Evolutionary conservation across 371 early-diverging fungal species (phyloP).

Genomic region (Mucor piriformis): DNA sequence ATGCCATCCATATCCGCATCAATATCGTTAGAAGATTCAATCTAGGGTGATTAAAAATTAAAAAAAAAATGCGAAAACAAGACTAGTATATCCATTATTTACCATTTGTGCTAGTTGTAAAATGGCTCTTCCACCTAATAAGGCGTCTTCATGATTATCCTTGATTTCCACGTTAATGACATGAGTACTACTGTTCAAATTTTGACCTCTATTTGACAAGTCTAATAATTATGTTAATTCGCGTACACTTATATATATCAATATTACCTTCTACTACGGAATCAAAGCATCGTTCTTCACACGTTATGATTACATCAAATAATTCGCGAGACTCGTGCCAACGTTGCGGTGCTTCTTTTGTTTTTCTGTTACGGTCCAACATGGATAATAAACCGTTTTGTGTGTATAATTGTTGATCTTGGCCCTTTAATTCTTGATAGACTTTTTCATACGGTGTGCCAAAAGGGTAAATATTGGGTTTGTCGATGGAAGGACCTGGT

Average conservation of each 20-base stretch:
- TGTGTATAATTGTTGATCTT: constrained; percentile 78
- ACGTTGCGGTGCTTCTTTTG: constrained; percentile 90
- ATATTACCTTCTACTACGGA: constrained; percentile 85
- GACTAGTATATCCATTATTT: constrained; percentile 1
- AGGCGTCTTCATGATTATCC: constrained; percentile 92
- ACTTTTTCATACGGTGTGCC: constrained; percentile 93
- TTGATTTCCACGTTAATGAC: constrained; percentile 95
- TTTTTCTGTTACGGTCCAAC: constrained; percentile 91
- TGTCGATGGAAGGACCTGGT: constrained; percentile 87
- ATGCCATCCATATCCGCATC: constrained; percentile 85
- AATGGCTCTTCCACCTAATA: constrained; percentile 84
- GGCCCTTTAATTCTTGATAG: constrained; percentile 77
- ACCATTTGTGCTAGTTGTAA: constrained; percentile 74
- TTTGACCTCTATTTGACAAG: constrained; percentile 70
- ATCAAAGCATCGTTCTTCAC: constrained; percentile 96
- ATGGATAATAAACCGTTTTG: constrained; percentile 88
- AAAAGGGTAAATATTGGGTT: constrained; percentile 91
- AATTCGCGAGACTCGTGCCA: constrained; percentile 74
- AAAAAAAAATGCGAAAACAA: neutral
- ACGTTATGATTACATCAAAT: constrained; percentile 96
- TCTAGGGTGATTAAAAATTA: constrained; percentile 34
- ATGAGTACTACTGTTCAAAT: constrained; percentile 79
- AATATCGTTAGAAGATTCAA: constrained; percentile 70
- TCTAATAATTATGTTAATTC: neutral
- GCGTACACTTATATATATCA: no score